These are phyloP conservation scores for Citeromyces matritensis DNA, from an alignment of 805 yeast species.

Conservation along the genomic window DNA sequence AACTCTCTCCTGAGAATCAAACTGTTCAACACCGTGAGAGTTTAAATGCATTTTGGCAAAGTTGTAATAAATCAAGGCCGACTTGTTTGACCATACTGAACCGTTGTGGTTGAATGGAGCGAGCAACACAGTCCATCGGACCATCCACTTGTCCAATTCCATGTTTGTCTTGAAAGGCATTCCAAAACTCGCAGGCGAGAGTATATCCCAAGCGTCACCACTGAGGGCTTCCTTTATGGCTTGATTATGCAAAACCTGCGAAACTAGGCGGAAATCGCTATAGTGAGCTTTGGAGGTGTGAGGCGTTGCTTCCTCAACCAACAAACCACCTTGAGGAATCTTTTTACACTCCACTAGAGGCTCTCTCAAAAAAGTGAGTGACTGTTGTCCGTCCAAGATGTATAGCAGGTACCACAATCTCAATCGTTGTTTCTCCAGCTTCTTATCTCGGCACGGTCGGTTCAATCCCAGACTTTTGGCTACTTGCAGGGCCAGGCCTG, in stretches of 20 bases:
- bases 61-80: slow-evolving; percentile 54
- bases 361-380: slow-evolving; percentile 41
- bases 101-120: slow-evolving; percentile 33
- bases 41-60: slow-evolving; percentile 67
- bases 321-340: background rate
- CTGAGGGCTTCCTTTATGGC: slow-evolving; percentile 42
- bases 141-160: slow-evolving; percentile 68
- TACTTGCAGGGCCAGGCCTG: slow-evolving; percentile 52
- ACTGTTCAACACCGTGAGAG: slow-evolving; percentile 27
- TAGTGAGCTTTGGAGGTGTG: slow-evolving; percentile 4
- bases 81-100: slow-evolving; percentile 53
- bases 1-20: slow-evolving; percentile 13
- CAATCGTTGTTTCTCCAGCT: slow-evolving; percentile 25
- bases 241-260: slow-evolving; percentile 55
- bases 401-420: slow-evolving; percentile 55
- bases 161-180: slow-evolving; percentile 53
- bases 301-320: background rate
- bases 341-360: slow-evolving; percentile 22
- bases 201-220: slow-evolving; percentile 45
- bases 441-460: slow-evolving; percentile 5
- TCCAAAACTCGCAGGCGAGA: slow-evolving; percentile 48
- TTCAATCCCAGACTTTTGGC: slow-evolving; percentile 39
- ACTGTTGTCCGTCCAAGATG: slow-evolving; percentile 56
- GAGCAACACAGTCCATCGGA: slow-evolving; percentile 58
- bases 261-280: slow-evolving; percentile 42